Conservation (phyloP, 306 rosid species). For the Senna siamea region DNA sequence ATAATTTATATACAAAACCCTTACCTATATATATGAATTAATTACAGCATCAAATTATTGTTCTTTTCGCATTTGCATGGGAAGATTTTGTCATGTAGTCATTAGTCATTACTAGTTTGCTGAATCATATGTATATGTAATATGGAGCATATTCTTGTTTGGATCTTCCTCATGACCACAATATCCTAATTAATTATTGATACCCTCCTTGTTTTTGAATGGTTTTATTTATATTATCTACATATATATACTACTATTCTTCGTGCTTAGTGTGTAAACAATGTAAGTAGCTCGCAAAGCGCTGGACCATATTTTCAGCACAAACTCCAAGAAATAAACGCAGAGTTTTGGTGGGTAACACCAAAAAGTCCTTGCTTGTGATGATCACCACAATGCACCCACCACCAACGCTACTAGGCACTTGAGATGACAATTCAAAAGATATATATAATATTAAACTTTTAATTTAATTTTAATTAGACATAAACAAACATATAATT, state of each 20-base stretch:
- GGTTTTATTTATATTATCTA: background rate
- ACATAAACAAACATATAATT: no score
- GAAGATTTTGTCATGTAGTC: background rate
- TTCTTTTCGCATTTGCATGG: background rate
- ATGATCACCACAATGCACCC: slow-evolving; percentile 17
- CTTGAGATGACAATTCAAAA: background rate
- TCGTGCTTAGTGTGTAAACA: background rate
- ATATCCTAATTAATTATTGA: background rate
- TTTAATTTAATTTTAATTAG: no score
- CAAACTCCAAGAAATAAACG: slow-evolving; percentile 1
- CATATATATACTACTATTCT: background rate
- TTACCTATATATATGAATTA: no score
- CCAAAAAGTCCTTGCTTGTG: slow-evolving; percentile 19
- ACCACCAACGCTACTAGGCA: slow-evolving; percentile 1
- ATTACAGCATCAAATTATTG: background rate
- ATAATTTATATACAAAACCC: background rate
- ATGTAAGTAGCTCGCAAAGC: background rate
- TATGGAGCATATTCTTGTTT: background rate
- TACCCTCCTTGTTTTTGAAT: background rate
- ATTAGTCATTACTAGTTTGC: background rate
- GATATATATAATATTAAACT: no score
- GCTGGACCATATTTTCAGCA: background rate
- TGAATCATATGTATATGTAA: background rate
- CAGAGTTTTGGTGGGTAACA: background rate
- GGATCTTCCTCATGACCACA: background rate